These are phyloP conservation scores for Boletus speciosus DNA, from an alignment of 768 basidiomycete species.

Conservation along the genomic window DNA sequence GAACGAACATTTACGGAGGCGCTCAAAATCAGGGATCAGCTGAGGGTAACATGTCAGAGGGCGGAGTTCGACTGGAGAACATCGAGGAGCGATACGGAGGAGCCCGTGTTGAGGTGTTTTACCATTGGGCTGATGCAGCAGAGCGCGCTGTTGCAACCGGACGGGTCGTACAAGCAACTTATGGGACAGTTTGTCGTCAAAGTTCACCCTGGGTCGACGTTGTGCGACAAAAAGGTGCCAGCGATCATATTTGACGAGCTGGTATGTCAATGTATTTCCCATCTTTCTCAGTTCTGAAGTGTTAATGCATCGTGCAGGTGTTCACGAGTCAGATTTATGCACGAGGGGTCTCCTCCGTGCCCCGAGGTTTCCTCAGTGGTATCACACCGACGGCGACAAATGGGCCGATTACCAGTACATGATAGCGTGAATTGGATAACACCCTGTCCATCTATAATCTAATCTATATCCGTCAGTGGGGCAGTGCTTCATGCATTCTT, in stretches of 20 bases:
- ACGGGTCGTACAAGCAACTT: slow-evolving; percentile 83
- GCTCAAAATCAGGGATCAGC: slow-evolving; percentile 73
- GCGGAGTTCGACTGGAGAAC: slow-evolving; percentile 56
- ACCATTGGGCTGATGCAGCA: slow-evolving; percentile 78
- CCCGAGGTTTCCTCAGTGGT: slow-evolving; percentile 47
- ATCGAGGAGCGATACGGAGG: slow-evolving; percentile 61
- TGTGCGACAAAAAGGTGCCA: slow-evolving; percentile 77
- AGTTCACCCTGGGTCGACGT: slow-evolving; percentile 84
- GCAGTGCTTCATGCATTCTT: neutral
- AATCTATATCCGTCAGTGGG: neutral
- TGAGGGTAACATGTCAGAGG: slow-evolving; percentile 61
- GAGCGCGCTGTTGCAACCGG: slow-evolving; percentile 77
- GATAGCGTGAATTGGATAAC: slow-evolving; percentile 4
- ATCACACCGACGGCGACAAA: slow-evolving; percentile 14
- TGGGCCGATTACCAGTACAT: slow-evolving; percentile 11
- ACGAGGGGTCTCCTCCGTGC: slow-evolving; percentile 83
- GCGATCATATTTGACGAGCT: slow-evolving; percentile 94
- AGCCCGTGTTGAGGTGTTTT: slow-evolving; percentile 67
- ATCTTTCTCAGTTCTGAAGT: neutral
- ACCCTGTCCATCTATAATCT: slow-evolving; percentile 5
- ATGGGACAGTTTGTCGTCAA: slow-evolving; percentile 79
- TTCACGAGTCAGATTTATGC: slow-evolving; percentile 86
- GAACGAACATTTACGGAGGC: slow-evolving; percentile 79
- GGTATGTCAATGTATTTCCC: slow-evolving; percentile 43
- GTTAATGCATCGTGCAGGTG: slow-evolving; percentile 43